Evolutionary conservation across 139 green algal genomes (phyloP), one percentile per base, ranked within the genome.

Genomic region (Micractinium sp.): DNA sequence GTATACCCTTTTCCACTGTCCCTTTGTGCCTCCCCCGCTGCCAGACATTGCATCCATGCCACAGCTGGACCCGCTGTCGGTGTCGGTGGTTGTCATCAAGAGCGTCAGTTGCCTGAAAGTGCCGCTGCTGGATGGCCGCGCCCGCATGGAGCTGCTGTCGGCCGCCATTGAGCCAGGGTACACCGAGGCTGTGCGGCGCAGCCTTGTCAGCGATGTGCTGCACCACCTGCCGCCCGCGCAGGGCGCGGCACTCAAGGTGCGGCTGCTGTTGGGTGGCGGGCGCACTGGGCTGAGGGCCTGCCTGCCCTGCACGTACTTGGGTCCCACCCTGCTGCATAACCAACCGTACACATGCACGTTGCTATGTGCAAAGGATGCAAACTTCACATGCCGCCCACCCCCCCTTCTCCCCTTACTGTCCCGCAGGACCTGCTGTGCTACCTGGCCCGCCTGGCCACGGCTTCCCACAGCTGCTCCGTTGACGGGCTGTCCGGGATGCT

Each of bases 11-110:
- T 56, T 56, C 47, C 47, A 56, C 47, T 5, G 5, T 56, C 47
- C 47, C 47, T 5, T 56, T 56, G 47, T 56, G 47, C 47, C 47
- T 56, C 35, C 66, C 41, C 39, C 15, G 36, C 69, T 86, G 81
- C n/a, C 82, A 87, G 82, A 71, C 82, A 78, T 31, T 35, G 16
- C 41, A 15, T 12, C 4, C 41, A 14, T 67, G 29, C 53, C 78
- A 16, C 16, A 56, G 3, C 35, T 90, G 56, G 88, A 90, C 71
- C 71, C 88, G 69, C 53, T 88, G 41, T 81, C 82, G 19, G 88
- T 90, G 27, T 87, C 88, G 12, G 61, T 90, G 2, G 25, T 90
- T 18, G 71, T 88, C 47, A 90, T 90, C 81, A 87, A 88, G 56
- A 67, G 53, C 69, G 71, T 90, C 25, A 41, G 16, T 47, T 61